Percentiles rank a stretch among this genome's conserved stretches.
Conservation (phyloP, 2,329 filamentous ascomycete genomes). For the Graphilbum sp. region DNA sequence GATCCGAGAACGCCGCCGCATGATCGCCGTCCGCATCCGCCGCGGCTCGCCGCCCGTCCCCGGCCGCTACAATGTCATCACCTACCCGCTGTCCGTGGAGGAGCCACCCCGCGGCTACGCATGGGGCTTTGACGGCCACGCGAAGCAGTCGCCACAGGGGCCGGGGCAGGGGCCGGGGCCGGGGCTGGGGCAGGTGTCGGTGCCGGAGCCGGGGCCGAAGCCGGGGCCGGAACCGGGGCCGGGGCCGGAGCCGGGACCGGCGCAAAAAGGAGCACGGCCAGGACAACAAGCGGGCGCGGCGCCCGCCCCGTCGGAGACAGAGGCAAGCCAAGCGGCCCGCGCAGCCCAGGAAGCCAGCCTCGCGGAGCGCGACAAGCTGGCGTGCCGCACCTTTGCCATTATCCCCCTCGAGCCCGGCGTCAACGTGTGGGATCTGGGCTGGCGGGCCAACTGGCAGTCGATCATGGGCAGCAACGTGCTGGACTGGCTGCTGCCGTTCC, state of each 20-base stretch:
- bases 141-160: too few species aligned
- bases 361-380: conserved; percentile 25
- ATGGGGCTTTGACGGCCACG: too few species aligned
- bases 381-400: conserved; percentile 60
- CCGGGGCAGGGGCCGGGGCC: background rate
- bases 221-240: background rate
- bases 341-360: conserved; percentile 3
- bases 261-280: too few species aligned
- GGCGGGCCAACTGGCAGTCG: conserved; percentile 53
- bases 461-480: conserved; percentile 58
- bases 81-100: conserved; percentile 10
- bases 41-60: conserved; percentile 24
- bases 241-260: too few species aligned
- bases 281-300: too few species aligned
- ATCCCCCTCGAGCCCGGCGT: conserved; percentile 56
- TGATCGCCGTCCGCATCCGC: conserved; percentile 59
- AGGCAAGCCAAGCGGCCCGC: conserved; percentile 1
- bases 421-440: conserved; percentile 73
- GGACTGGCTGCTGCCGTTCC: conserved; percentile 72
- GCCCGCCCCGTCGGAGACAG: too few species aligned
- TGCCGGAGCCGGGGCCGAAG: background rate
- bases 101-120: too few species aligned
- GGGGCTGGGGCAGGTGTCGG: background rate
- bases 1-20: conserved; percentile 43
- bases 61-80: conserved; percentile 29